Evolutionary conservation across 2,329 filamentous ascomycete species (phyloP).

Genomic region (Scleromitrula shiraiana): DNA sequence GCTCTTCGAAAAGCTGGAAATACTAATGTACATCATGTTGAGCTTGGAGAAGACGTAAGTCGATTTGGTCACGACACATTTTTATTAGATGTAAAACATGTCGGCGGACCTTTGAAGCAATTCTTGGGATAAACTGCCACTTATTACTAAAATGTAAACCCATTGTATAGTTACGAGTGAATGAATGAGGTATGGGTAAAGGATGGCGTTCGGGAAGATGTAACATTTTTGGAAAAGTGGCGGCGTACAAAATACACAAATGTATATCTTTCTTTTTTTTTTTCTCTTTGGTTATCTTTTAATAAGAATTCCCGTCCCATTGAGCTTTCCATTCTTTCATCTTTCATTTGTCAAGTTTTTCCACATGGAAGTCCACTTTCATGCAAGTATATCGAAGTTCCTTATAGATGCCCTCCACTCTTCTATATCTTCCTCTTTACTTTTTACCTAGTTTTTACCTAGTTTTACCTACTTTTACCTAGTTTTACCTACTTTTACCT

Average conservation of each 20-base stretch:
- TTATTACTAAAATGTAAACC: not conserved
- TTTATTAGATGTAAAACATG: slow-evolving; percentile 81
- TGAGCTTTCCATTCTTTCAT: too few species aligned
- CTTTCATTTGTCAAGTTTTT: not conserved
- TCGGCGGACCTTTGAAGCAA: slow-evolving; percentile 72
- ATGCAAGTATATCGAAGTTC: not conserved
- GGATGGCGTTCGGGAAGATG: slow-evolving; percentile 5
- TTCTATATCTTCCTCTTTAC: not conserved
- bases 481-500: not conserved
- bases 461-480: not conserved
- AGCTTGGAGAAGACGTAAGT: slow-evolving; percentile 89
- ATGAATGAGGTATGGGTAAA: slow-evolving; percentile 2
- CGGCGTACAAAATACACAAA: not conserved
- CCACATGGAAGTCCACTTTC: not conserved
- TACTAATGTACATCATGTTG: slow-evolving; percentile 72
- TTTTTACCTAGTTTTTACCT: not conserved
- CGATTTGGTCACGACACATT: slow-evolving; percentile 97
- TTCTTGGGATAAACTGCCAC: slow-evolving; percentile 52
- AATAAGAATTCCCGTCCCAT: too few species aligned
- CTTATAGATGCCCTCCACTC: not conserved
- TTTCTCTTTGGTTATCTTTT: too few species aligned
- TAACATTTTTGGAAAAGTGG: slow-evolving; percentile 6
- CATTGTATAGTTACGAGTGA: slow-evolving; percentile 1
- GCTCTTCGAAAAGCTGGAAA: slow-evolving; percentile 74
- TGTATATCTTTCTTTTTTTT: not conserved